Conservation (phyloP, 352 stramenopile species). For the Globisporangium okanoganense region DNA sequence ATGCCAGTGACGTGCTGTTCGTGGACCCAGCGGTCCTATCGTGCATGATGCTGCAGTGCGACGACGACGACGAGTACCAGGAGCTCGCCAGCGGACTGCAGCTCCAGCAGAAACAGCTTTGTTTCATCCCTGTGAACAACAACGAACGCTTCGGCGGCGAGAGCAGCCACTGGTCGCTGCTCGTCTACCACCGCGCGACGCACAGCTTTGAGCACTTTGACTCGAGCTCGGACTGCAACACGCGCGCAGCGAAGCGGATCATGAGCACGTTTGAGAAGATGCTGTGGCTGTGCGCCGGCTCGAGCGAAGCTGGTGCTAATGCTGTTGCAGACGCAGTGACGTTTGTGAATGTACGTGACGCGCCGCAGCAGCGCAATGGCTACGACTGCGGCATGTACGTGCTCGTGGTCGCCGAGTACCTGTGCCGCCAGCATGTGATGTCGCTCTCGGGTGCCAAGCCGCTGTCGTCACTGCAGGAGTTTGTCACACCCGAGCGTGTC, state of each 20-base stretch:
- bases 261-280: slow-evolving; percentile 39
- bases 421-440: slow-evolving; percentile 30
- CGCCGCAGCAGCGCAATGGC: slow-evolving; percentile 71
- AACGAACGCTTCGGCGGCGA: slow-evolving; percentile 48
- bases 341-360: slow-evolving; percentile 30
- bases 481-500: slow-evolving; percentile 47
- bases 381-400: slow-evolving; percentile 85
- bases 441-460: background rate
- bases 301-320: background rate
- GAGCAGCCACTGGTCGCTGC: slow-evolving; percentile 75
- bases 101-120: slow-evolving; percentile 36
- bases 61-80: slow-evolving; percentile 72
- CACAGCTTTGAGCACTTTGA: slow-evolving; percentile 62
- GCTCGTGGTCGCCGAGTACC: slow-evolving; percentile 57
- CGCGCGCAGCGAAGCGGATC: slow-evolving; percentile 36
- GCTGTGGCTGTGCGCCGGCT: slow-evolving; percentile 16
- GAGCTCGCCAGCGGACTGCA: slow-evolving; percentile 50
- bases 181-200: slow-evolving; percentile 33
- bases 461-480: slow-evolving; percentile 26
- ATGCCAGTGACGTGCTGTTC: slow-evolving; percentile 36
- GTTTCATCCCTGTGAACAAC: slow-evolving; percentile 69
- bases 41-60: slow-evolving; percentile 79
- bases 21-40: slow-evolving; percentile 78
- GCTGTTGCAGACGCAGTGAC: background rate
- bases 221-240: slow-evolving; percentile 65